phyloP scores from a whole-genome alignment of 192 early-diverging fungal genomes.

The Podila clonocystis region DNA sequence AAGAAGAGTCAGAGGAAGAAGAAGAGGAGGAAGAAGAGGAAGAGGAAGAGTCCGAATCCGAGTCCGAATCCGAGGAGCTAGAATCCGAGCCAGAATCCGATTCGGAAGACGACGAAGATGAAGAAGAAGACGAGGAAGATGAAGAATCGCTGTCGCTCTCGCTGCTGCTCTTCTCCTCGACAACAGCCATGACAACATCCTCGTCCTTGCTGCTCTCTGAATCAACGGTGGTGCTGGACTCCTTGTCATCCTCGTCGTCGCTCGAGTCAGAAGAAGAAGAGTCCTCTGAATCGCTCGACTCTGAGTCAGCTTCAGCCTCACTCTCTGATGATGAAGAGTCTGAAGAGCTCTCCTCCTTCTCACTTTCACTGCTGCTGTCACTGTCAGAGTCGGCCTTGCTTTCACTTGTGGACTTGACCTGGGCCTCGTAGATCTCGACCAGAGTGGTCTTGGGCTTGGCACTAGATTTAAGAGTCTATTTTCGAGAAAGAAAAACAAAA shows the following conservation, averaged over 20 bases:
- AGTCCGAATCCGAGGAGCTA: conserved; percentile 20
- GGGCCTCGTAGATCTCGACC: conserved; percentile 34
- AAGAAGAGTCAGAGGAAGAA: conserved; percentile 31
- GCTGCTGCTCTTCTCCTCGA: conserved; percentile 17
- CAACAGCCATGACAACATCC: conserved; percentile 3
- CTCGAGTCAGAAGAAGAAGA: conserved; percentile 51
- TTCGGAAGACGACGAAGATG: conserved; percentile 14
- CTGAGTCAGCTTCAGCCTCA: conserved; percentile 48
- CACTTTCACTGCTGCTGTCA: conserved; percentile 23
- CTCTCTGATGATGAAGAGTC: conserved; percentile 42
- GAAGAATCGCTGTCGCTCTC: conserved; percentile 24
- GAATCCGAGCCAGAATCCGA: conserved; percentile 7
- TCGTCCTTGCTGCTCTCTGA: conserved; percentile 37
- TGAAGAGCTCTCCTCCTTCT: conserved; percentile 30
- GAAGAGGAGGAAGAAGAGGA: conserved; percentile 26
- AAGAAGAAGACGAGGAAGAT: conserved; percentile 23
- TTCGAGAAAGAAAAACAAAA: not conserved
- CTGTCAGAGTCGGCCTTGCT: conserved; percentile 1
- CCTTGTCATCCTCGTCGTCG: conserved; percentile 43
- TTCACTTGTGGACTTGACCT: not conserved
- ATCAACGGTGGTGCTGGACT: conserved; percentile 48
- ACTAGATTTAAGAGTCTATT: conserved; percentile 41
- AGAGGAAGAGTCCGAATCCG: conserved; percentile 29
- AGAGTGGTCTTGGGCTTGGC: conserved; percentile 38
- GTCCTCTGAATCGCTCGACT: conserved; percentile 24